Evolutionary conservation across 352 stramenopile species (phyloP), one percentile per base, ranked within the genome.

Genomic region (Phytophthora aleatoria): DNA sequence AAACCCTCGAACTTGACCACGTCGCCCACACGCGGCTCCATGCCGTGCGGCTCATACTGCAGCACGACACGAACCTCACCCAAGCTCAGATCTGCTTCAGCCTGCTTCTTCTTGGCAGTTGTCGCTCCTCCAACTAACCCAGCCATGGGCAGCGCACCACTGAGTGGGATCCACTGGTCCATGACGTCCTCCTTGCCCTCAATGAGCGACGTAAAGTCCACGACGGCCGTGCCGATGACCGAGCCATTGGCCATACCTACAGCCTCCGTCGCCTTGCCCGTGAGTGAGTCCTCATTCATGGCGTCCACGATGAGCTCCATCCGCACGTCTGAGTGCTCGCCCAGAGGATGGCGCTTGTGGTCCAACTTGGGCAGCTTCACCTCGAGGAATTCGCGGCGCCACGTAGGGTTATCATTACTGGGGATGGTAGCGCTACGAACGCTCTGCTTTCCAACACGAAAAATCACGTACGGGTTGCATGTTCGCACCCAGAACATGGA

Each of bases 401-500:
- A 94, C 39, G 78, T 85, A 5, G 85, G 85, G 57, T 90, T 92
- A 65, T 90, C 77, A 47, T 89, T 92, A 60, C 58, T 67, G 48
- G 75, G 57, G 61, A 94, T 90, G 10, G 85, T 94, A 42, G 81
- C 76, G 59, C 79, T 90, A 48, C 85, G 85, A 27, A 72, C 63
- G 49, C 73, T 88, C 57, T 88, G 76, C 63, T 89, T 90, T 38
- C 85, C 85, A 27, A 91, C 57, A 39, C 85, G 83, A 63, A 94
- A 94, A 59, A 94, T 94, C 64, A 94, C 81, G 67, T 94, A 94
- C 30, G 85, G 83, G 43, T 92, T 92, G 66, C 85, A 94, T 35
- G 81, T 90, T 55, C 83, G 85, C 44, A 87, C 73, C 78, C 85
- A 91, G 63, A 94, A 94, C 81, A 94, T 90, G 58, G 85, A 92